A percentile compares a stretch with the other conserved stretches of the same genome.
Evolutionary conservation across 805 yeast genomes (phyloP).

Genomic region (Saccharomycopsis amapae): DNA sequence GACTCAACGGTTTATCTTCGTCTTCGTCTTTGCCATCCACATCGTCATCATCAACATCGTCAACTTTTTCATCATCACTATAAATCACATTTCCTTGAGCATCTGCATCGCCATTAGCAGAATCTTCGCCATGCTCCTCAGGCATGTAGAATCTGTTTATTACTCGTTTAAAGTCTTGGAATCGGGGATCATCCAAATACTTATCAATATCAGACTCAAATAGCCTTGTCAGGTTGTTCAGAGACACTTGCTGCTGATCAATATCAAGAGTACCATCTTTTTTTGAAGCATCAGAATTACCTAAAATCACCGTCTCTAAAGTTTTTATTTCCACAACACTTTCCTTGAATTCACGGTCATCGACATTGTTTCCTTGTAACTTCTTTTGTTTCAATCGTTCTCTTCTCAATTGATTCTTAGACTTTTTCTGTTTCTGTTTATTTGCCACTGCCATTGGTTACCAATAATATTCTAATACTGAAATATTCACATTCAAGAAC

Average conservation of each 20-base stretch:
- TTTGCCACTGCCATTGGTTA: no score
- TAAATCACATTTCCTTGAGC: slow-evolving; percentile 17
- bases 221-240: slow-evolving; percentile 1
- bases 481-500: no score
- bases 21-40: slow-evolving; percentile 13
- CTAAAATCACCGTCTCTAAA: not conserved
- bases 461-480: no score
- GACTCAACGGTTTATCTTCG: slow-evolving; percentile 30
- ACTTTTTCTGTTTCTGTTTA: no score
- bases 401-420: slow-evolving; percentile 49
- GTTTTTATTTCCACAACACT: not conserved
- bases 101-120: slow-evolving; percentile 23
- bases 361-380: slow-evolving; percentile 9
- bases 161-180: slow-evolving; percentile 30
- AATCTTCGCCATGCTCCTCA: slow-evolving; percentile 18
- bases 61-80: slow-evolving; percentile 23
- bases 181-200: slow-evolving; percentile 27
- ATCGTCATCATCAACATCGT: slow-evolving; percentile 22
- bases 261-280: no score
- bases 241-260: slow-evolving; percentile 24
- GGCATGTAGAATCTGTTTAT: slow-evolving; percentile 31
- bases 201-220: slow-evolving; percentile 25
- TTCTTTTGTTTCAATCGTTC: slow-evolving; percentile 37
- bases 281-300: no score
- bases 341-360: slow-evolving; percentile 2